A percentile compares a stretch with the other conserved stretches of the same genome.
phyloP scores from a whole-genome alignment of 331 rosid species.

The Phaseolus coccineus region DNA sequence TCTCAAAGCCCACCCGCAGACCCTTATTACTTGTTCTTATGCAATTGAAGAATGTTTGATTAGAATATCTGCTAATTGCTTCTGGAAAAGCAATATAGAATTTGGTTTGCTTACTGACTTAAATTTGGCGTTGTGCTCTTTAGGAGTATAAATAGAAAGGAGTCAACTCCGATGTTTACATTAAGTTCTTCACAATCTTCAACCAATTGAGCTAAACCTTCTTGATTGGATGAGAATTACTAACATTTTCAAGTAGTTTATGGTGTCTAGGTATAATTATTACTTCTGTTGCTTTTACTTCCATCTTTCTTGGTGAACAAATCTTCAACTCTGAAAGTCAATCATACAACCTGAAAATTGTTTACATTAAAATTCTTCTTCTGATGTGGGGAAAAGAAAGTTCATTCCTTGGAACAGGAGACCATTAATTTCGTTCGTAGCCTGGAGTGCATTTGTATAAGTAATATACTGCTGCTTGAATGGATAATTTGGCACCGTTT shows the following conservation, averaged over 20 bases:
- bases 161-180: too few relatives aligned
- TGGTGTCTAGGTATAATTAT: neutral
- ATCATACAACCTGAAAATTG: neutral
- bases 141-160: neutral
- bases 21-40: neutral
- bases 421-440: neutral
- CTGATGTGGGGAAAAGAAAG: neutral
- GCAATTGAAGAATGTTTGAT: neutral
- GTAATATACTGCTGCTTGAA: neutral
- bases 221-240: too few relatives aligned
- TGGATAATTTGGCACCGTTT: neutral
- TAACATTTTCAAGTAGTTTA: neutral
- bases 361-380: neutral
- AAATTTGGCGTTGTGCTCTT: neutral
- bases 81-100: neutral
- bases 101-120: slow-evolving; percentile 1
- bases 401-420: neutral
- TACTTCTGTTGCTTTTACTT: neutral
- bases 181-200: too few relatives aligned
- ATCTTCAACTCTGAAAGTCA: neutral
- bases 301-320: neutral
- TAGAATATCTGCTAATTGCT: neutral
- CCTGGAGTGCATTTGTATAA: neutral
- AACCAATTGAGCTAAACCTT: too few relatives aligned
- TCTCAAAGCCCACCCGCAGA: neutral